Base-by-base conservation (phyloP, 192 early-diverging fungal genomes). In the Entomortierella lignicola region DNA sequence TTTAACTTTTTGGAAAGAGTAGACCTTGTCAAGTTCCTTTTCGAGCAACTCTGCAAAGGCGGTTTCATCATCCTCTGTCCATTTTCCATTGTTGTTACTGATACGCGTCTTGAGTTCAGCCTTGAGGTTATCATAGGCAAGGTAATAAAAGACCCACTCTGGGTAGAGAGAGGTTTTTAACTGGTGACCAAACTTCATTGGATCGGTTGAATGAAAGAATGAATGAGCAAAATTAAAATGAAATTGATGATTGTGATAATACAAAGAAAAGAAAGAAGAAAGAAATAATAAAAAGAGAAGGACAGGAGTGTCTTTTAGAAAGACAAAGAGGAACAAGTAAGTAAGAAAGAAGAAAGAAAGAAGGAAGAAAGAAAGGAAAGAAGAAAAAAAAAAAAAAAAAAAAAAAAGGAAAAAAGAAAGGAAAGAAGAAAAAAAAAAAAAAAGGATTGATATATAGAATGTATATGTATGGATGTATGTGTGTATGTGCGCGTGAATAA, bases 171-270 rank as follows among this genome's bases (percentile, higher is more conserved):
- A 88, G 32, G 91, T 90, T 63, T 89, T 87, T 34, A 97, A 86
- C 74, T 94, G 93, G 61, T 91, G 90, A 32, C 95, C 95, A 87
- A 96, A 97, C 87, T 97, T 97, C 95, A 97, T 97, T 52, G 41
- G 61, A 52, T 60, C 39, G 57, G 23, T 15, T 54, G 8, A 26
- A 32, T 55, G 50, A 43, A 34, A 34, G 47, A 34, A 12, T 20
- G 18, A 23, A 51, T 37, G 34, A 37, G 34, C 34, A 7, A 10
- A 37, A 37, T 37, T 37, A 10, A 37, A 37, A 37, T 37, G 10
- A 37, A 7, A 37, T 7, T 37, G 10, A 10, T 37, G 10, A 37
- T 37, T 7, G 10, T 37, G 10, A 37, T 37, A 10, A 37, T 37
- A 37, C 34, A 37, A 37, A 37, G 10, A 4, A 10, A 37, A 10